Percentiles rank a stretch among this genome's conserved stretches.
Conservation (phyloP, 2,329 filamentous ascomycete genomes). For the Neofusicoccum sp. region DNA sequence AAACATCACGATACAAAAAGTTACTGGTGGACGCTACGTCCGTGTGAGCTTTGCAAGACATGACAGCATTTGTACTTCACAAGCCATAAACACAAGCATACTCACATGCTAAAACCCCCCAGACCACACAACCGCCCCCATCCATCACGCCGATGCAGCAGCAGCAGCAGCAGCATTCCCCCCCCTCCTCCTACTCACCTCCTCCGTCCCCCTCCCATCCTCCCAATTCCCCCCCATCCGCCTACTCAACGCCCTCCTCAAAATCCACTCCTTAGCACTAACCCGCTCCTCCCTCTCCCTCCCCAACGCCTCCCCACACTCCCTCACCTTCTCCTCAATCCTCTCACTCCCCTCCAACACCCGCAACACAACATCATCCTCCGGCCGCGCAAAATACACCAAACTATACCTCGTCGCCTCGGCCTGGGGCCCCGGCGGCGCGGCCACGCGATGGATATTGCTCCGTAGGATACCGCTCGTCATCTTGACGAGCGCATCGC, state of each 20-base stretch:
- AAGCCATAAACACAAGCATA: background rate
- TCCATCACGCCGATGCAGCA: background rate
- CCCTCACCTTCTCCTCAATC: conserved; percentile 28
- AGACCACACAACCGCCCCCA: background rate
- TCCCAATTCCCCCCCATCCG: conserved; percentile 32
- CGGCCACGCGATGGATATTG: conserved; percentile 53
- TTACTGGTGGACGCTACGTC: too few species aligned
- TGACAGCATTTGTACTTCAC: too few species aligned
- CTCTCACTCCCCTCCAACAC: conserved; percentile 26
- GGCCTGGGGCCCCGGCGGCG: conserved; percentile 51
- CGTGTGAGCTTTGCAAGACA: too few species aligned
- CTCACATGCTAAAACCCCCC: background rate
- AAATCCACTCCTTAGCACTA: conserved; percentile 48
- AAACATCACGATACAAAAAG: too few species aligned
- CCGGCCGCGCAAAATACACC: conserved; percentile 58
- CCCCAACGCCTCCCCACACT: conserved; percentile 23
- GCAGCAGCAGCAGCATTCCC: too few species aligned
- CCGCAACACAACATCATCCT: conserved; percentile 33
- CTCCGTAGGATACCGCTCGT: conserved; percentile 44
- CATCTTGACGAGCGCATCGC: conserved; percentile 52
- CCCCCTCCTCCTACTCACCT: conserved; percentile 22
- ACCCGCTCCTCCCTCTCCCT: conserved; percentile 31
- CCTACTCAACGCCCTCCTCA: conserved; percentile 43
- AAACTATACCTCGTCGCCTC: conserved; percentile 52
- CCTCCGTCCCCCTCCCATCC: conserved; percentile 38